Conservation (phyloP, 306 rosid species). For the Rosa persica region DNA sequence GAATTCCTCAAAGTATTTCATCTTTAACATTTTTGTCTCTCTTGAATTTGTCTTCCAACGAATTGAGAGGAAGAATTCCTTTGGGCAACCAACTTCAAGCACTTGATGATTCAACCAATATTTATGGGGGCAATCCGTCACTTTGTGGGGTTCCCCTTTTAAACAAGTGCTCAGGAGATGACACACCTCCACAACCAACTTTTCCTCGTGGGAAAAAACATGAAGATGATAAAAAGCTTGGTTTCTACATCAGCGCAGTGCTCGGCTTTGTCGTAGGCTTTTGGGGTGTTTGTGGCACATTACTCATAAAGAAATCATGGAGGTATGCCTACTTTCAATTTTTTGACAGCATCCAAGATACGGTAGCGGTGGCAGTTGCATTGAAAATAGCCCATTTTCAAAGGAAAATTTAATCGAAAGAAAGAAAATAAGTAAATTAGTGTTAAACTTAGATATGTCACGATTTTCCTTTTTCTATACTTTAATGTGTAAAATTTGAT, state of each 20-base stretch:
- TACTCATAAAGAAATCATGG: background rate
- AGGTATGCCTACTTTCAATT: constrained; percentile 1
- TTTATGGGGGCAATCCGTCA: too few species aligned
- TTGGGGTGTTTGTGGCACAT: background rate
- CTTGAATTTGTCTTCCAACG: background rate
- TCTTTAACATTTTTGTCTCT: background rate
- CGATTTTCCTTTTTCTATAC: too few species aligned
- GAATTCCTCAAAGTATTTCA: background rate
- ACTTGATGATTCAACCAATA: too few species aligned
- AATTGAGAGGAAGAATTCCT: too few species aligned
- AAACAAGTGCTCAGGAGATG: background rate
- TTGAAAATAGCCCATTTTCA: too few species aligned
- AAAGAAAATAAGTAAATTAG: too few species aligned
- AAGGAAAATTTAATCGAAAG: too few species aligned
- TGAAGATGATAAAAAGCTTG: background rate
- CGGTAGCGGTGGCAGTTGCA: background rate
- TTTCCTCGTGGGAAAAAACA: background rate
- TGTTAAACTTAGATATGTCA: too few species aligned
- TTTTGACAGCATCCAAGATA: background rate
- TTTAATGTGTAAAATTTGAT: too few species aligned
- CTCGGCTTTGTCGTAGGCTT: background rate
- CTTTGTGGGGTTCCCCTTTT: background rate
- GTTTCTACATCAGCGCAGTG: background rate
- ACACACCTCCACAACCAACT: background rate
- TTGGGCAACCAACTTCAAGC: too few species aligned